Evolutionary conservation across 257 asterid species (phyloP), one percentile per base, ranked within the genome.

Genomic region (Forsythia suspensa): DNA sequence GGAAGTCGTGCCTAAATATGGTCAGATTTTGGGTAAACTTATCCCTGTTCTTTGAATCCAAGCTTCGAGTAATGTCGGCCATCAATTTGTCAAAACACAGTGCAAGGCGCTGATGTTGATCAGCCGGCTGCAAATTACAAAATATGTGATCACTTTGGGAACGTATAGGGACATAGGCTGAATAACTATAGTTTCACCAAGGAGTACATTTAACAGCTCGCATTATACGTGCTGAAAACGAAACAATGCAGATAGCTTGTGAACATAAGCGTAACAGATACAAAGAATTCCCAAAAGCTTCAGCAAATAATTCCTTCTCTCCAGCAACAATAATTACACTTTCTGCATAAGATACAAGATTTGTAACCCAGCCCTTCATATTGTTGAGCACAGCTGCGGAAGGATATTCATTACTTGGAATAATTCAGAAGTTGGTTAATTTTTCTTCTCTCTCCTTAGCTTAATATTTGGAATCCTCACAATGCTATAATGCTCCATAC

Each of bases 11-110:
- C 87, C 99, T 86, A 81, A 92, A 93, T 52, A 88, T 78, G 69
- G 97, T 90, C 57, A 95, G 82, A 82, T 95, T 95, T 80, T 93
- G 97, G 7, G 99, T 91, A 79, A 95, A 95, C 90, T 95, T 95
- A 84, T 93, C 99, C 80, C 98, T 88, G 84, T 95, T 95, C 88
- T 90, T 95, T 39, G 97, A 86, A 88, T 95, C 97, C 96, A 93
- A 88, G 89, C 96, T 87, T 75, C 94, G 91, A 44, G 81, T 86
- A 36, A 95, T 84, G 83, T 92, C 97, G 39, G 88, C 83, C 98
- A 95, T 95, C 86, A 95, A 79, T 84, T 93, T 93, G 78, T 93
- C 98, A 36, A 95, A 93, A 78, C 96, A 95, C 38, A 89, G 55
- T 36, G 97, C 89, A 73, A 93, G 93, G 77, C 97, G 95, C 73